Evolutionary conservation across 176 grass and related monocot genomes (phyloP).

Genomic region (Cenchrus purpureus): DNA sequence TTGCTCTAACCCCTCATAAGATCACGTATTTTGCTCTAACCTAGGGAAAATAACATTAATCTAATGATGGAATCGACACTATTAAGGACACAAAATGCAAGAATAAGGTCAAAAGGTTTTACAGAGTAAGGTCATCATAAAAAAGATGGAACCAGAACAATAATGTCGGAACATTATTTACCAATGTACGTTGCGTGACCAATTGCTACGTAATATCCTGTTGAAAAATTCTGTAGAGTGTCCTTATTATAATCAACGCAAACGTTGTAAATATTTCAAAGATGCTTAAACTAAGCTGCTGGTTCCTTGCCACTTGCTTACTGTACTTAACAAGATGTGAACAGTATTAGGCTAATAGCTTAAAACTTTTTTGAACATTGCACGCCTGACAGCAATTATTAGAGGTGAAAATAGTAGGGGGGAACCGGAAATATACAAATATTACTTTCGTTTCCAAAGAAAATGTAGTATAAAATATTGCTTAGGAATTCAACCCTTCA

Average conservation of each 20-base stretch:
- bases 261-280: constrained; percentile 2
- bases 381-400: too few relatives aligned
- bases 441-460: too few relatives aligned
- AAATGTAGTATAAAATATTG: too few relatives aligned
- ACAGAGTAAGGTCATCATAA: background rate
- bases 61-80: constrained; percentile 33
- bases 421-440: too few relatives aligned
- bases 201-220: background rate
- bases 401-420: too few relatives aligned
- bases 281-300: constrained; percentile 3
- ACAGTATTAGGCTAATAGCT: too few relatives aligned
- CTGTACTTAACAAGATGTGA: too few relatives aligned
- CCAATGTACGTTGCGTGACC: background rate
- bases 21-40: too few relatives aligned
- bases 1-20: too few relatives aligned
- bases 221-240: background rate
- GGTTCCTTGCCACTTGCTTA: constrained; percentile 26
- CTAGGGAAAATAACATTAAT: background rate
- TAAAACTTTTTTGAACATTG: too few relatives aligned
- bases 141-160: constrained; percentile 39
- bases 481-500: too few relatives aligned
- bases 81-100: constrained; percentile 41
- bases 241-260: constrained; percentile 26
- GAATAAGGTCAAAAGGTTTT: constrained; percentile 60
- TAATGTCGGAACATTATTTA: constrained; percentile 26